Percentiles rank a stretch among this genome's conserved stretches.
phyloP scores from a whole-genome alignment of 2,329 filamentous ascomycete genomes.

The Coniochaeta sp. region DNA sequence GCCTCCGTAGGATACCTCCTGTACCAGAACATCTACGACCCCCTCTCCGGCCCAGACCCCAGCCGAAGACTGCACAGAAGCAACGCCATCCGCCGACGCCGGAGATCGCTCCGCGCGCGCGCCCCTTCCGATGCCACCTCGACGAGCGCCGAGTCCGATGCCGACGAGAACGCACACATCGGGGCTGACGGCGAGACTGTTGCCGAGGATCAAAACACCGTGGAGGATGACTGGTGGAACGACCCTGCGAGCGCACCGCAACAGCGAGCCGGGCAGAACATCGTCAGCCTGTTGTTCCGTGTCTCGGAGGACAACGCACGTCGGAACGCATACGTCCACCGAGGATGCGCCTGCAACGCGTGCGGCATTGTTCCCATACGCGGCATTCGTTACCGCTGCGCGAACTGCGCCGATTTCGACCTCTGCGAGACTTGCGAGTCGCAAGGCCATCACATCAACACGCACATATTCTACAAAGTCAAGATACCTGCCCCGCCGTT shows the following conservation, averaged over 20 bases:
- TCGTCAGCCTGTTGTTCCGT: slow-evolving; percentile 79
- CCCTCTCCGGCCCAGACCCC: slow-evolving; percentile 14
- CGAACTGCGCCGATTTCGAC: slow-evolving; percentile 94
- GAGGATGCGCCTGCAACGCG: slow-evolving; percentile 85
- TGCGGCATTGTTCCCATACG: slow-evolving; percentile 85
- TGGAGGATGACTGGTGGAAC: slow-evolving; percentile 46
- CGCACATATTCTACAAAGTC: slow-evolving; percentile 96
- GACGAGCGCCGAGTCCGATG: slow-evolving; percentile 31
- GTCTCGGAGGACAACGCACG: slow-evolving; percentile 91
- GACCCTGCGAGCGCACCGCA: slow-evolving; percentile 31
- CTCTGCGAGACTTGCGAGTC: slow-evolving; percentile 91
- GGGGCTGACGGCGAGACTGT: slow-evolving; percentile 25
- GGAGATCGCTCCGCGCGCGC: slow-evolving; percentile 17
- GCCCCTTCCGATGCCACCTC: slow-evolving; percentile 31
- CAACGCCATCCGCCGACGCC: slow-evolving; percentile 55
- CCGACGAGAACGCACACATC: slow-evolving; percentile 34
- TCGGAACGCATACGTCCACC: slow-evolving; percentile 82
- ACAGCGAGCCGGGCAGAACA: slow-evolving; percentile 62
- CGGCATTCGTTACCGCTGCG: slow-evolving; percentile 87
- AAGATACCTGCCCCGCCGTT: slow-evolving; percentile 82
- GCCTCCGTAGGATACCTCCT: slow-evolving; percentile 52
- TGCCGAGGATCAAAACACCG: slow-evolving; percentile 22
- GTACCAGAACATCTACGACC: slow-evolving; percentile 30
- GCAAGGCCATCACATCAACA: slow-evolving; percentile 70
- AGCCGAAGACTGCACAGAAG: slow-evolving; percentile 51